Evolutionary conservation across 306 rosid species (phyloP), one percentile per base, ranked within the genome.

Genomic region (Psophocarpus tetragonolobus): DNA sequence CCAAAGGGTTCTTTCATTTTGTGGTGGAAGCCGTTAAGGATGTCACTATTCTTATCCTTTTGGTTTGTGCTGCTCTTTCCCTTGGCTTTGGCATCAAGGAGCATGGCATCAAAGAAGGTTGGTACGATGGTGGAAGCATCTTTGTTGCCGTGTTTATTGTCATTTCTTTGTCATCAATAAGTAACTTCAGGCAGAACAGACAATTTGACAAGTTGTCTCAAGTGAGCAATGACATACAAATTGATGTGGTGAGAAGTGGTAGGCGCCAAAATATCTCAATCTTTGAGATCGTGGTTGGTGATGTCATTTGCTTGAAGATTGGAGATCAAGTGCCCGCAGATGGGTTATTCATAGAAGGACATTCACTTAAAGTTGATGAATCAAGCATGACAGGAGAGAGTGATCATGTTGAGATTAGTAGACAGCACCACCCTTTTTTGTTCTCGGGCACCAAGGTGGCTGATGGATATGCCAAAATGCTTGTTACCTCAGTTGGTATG

Each of bases 71-170:
- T 3, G 44, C 80, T 3, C 82, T 82, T 35, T 82, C 86, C 9
- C 48, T 82, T 18, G 86, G 72, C 8, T 82, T 82, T 57, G 86
- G 86, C 4, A 82, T 82, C 35, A 82, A 82, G 18, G 66, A 82
- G 27, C 54, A 77, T 44, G 86, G 86, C 18, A 38, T 73, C 51
- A 72, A 77, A 65, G 86, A 82, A 77, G 86, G 86, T 64, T 82
- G 86, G 86, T 82, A 77, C 58, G 86, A 82, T 3, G 86, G 86
- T 33, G 86, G 82, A 5, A 82, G 86, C 76, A 82, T 77, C 12
- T 82, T 82, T 8, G 7, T 82, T 5, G 86, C 86, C 2, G 86
- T 77, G 47, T 77, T 82, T 44, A 82, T 82, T 17, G 80, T 82
- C 0, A 77, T 82, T 72, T 44, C 86, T 3, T 10, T 82, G 79